These are phyloP conservation scores for Saccharomycopsis hybrid DNA, from an alignment of 1,139 yeast species.

Conservation along the genomic window DNA sequence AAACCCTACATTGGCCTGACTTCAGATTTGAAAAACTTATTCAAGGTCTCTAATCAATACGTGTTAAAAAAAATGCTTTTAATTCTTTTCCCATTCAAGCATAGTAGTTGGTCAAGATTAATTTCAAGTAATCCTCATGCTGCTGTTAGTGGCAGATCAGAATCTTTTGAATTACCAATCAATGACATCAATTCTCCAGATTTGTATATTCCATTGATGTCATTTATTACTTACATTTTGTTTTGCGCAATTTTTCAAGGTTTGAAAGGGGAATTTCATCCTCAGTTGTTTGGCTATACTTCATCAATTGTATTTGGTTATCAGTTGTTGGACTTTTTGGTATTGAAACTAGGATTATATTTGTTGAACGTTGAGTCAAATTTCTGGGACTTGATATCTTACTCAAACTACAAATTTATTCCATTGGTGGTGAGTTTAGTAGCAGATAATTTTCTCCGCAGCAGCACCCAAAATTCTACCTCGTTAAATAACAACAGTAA, in stretches of 20 bases:
- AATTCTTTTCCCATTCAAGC: slow-evolving; percentile 81
- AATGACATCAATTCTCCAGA: slow-evolving; percentile 95
- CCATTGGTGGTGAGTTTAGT: slow-evolving; percentile 53
- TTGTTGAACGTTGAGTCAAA: slow-evolving; percentile 50
- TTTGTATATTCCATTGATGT: slow-evolving; percentile 91
- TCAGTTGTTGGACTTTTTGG: slow-evolving; percentile 59
- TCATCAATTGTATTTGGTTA: slow-evolving; percentile 90
- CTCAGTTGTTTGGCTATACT: slow-evolving; percentile 82
- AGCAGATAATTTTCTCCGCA: slow-evolving; percentile 34
- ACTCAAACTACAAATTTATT: slow-evolving; percentile 92
- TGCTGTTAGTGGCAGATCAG: slow-evolving; percentile 31
- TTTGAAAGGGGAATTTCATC: slow-evolving; percentile 84
- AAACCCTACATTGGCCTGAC: slow-evolving; percentile 40
- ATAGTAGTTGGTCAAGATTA: slow-evolving; percentile 68
- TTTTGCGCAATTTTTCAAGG: slow-evolving; percentile 86
- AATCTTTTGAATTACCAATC: slow-evolving; percentile 62
- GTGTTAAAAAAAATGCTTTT: slow-evolving; percentile 69
- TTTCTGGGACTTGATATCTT: slow-evolving; percentile 79
- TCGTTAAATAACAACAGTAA: slow-evolving; percentile 28
- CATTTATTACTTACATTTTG: slow-evolving; percentile 80
- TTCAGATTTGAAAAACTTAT: slow-evolving; percentile 65
- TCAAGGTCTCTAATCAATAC: slow-evolving; percentile 85
- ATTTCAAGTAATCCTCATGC: slow-evolving; percentile 25
- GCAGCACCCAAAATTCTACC: too few species aligned
- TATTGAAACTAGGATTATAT: slow-evolving; percentile 59